These are phyloP conservation scores for Kluyveromyces marxianus DNA, from an alignment of 1,139 yeast species.

Conservation along the genomic window DNA sequence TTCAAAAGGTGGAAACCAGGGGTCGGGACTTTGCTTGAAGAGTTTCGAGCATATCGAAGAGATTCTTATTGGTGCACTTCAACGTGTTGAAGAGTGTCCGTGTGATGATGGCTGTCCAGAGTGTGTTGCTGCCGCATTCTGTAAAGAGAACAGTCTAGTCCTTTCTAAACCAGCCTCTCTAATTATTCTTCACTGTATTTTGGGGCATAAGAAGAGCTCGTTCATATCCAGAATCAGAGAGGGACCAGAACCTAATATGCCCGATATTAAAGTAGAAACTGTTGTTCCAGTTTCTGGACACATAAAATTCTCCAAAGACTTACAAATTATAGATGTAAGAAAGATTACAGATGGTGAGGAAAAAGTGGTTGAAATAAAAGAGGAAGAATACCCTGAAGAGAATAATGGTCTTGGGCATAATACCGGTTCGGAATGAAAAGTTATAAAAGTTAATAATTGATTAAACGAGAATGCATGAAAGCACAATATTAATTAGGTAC, in stretches of 20 bases:
- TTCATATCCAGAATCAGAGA: slow-evolving; percentile 44
- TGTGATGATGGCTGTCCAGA: slow-evolving; percentile 88
- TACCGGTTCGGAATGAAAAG: neutral
- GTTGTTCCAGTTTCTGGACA: slow-evolving; percentile 45
- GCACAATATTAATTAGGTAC: neutral
- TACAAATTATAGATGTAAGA: slow-evolving; percentile 47
- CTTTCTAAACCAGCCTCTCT: slow-evolving; percentile 81
- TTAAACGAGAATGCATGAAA: neutral
- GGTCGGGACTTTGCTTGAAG: slow-evolving; percentile 72
- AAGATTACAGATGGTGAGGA: slow-evolving; percentile 19
- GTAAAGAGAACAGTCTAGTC: slow-evolving; percentile 76
- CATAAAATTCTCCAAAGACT: slow-evolving; percentile 51
- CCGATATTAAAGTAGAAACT: slow-evolving; percentile 59
- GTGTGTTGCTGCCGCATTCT: slow-evolving; percentile 65
- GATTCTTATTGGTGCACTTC: slow-evolving; percentile 52
- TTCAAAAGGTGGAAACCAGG: slow-evolving; percentile 67
- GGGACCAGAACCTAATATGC: slow-evolving; percentile 85
- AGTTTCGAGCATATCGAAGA: slow-evolving; percentile 72
- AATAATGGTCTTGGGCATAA: neutral
- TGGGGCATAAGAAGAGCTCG: slow-evolving; percentile 40
- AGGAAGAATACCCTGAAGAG: slow-evolving; percentile 6
- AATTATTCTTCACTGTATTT: slow-evolving; percentile 52
- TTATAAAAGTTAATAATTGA: too few relatives aligned
- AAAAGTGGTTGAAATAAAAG: slow-evolving; percentile 10
- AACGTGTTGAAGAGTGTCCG: slow-evolving; percentile 54